A percentile compares a stretch with the other conserved stretches of the same genome.
These are phyloP conservation scores for Fusarium papillatum DNA, from an alignment of 2,329 filamentous ascomycete genomes.

Conservation along the genomic window DNA sequence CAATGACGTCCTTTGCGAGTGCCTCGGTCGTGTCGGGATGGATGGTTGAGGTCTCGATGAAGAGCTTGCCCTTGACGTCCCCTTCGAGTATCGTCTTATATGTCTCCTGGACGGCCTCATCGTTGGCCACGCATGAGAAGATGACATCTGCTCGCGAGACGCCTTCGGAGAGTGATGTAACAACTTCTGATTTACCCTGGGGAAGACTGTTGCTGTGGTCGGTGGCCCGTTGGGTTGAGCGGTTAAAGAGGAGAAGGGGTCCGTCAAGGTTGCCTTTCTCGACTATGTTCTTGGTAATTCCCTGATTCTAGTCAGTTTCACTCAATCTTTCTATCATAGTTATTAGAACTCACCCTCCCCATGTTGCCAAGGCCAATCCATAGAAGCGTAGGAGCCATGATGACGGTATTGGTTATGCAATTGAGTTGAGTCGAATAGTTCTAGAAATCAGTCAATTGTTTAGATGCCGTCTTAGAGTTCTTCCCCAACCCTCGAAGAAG, in stretches of 20 bases:
- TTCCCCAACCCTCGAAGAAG: not conserved
- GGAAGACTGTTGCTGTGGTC: constrained; percentile 74
- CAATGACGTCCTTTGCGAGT: constrained; percentile 69
- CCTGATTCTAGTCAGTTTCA: constrained; percentile 60
- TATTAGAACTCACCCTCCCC: constrained; percentile 73
- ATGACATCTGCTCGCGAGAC: constrained; percentile 81
- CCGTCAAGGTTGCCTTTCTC: constrained; percentile 80
- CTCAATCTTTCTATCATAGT: not conserved
- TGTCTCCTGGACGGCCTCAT: constrained; percentile 76
- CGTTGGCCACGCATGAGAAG: constrained; percentile 86
- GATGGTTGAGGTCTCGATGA: constrained; percentile 91
- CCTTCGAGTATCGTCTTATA: constrained; percentile 67
- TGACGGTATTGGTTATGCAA: not conserved
- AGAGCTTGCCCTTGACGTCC: constrained; percentile 78
- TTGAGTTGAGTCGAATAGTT: not conserved
- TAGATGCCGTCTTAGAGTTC: not conserved
- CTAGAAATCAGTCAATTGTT: not conserved
- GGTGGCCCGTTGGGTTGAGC: constrained; percentile 75
- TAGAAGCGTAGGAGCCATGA: constrained; percentile 73
- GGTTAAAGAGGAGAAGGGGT: constrained; percentile 86
- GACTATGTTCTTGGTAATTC: constrained; percentile 87
- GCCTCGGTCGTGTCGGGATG: constrained; percentile 84
- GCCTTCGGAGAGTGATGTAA: constrained; percentile 74
- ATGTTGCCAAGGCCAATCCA: constrained; percentile 93
- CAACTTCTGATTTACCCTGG: constrained; percentile 73